Conservation (phyloP, 163 green algal genomes). For the Chlamydomonas reinhardtii region DNA sequence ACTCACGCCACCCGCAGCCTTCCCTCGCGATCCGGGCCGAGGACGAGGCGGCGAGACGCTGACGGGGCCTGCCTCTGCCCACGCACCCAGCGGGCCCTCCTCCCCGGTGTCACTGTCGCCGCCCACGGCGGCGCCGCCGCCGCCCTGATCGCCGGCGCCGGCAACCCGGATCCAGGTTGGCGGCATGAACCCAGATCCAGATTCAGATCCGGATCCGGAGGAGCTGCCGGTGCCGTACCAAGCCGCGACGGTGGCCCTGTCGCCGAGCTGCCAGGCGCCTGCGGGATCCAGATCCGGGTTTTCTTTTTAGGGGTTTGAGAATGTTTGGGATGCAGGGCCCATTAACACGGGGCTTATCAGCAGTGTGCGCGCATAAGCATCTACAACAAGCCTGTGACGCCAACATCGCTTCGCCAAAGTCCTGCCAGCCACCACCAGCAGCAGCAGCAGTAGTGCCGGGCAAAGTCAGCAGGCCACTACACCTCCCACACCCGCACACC, state of each 20-base stretch:
- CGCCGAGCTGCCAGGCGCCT: conserved; percentile 13
- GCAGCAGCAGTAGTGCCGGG: not conserved
- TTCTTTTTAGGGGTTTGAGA: no score
- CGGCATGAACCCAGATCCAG: no score
- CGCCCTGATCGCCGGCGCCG: no score
- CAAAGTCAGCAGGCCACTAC: not conserved
- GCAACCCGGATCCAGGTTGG: no score
- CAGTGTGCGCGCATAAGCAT: no score
- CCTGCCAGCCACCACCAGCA: no score
- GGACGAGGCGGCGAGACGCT: no score
- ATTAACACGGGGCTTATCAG: not conserved
- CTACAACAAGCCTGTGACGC: no score
- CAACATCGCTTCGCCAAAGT: no score
- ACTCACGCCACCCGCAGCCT: not conserved
- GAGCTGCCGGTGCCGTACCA: not conserved
- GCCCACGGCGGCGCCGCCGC: not conserved
- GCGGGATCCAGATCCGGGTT: not conserved
- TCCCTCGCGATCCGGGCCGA: not conserved
- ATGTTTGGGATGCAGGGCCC: no score
- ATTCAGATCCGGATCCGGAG: not conserved
- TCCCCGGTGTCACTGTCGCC: not conserved
- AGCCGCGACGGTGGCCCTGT: not conserved
- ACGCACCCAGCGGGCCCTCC: not conserved
- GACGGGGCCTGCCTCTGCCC: not conserved
- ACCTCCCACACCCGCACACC: not conserved